Evolutionary conservation across 148 eudicot species (phyloP), one percentile per base, ranked within the genome.

Genomic region (Pharnaceum exiguum): DNA sequence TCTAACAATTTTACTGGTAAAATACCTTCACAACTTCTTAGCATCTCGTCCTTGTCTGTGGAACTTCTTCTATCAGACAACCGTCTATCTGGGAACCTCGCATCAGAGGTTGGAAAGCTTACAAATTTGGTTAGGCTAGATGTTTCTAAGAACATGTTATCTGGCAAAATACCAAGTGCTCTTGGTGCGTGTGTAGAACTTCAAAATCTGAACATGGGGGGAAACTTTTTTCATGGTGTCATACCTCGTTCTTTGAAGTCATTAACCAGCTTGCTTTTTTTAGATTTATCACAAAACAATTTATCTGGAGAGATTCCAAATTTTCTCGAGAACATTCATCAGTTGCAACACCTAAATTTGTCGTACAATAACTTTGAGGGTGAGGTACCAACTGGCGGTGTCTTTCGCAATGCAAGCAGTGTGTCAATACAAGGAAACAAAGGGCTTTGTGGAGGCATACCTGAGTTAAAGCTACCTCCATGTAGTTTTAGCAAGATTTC

Each of bases 291-390:
- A n/a, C 27, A 7, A 26, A 76, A 79, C 16, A 76, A 70, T 29
- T 59, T 79, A 5, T 61, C 78, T 0, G 84, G 81, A 3, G 17
- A 58, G 44, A 63, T 79, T 22, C 81, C 84, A 11, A 49, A 45
- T 0, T 76, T 42, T 43, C 38, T 79, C 6, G 43, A 33, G 12
- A 17, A 33, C 45, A 56, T 71, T 3, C n/a, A n/a, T n/a, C 10
- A 31, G 6, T 32, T 68, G 35, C 21, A 49, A 24, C 28, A 10
- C 17, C 63, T 76, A 0, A 53, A 67, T 31, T 19, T 80, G 13
- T 73, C 76, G 7, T 60, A 46, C 16, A 79, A 79, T 24, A 39
- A 55, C 56, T 56, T 79, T 51, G 71, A 73, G 45, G 85, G 85
- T 19, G 69, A 36, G 48, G 62, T 80, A 21, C 81, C 85, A 2